Evolutionary conservation across 2,329 filamentous ascomycete species (phyloP).

Genomic region (Aspergillus chevalieri): DNA sequence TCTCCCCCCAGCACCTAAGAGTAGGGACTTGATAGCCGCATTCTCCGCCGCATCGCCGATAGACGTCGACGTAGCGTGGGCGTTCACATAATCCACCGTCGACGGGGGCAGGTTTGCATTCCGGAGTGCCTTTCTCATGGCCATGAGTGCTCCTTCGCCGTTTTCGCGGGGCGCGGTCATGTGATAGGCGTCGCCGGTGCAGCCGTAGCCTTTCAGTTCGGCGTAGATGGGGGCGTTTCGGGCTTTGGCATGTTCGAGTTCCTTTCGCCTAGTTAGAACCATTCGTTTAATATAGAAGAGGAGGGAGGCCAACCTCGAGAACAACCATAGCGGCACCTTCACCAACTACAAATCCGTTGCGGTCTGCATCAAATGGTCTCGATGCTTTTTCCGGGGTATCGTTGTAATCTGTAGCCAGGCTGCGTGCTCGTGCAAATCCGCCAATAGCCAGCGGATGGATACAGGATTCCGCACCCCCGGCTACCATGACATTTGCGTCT

Average conservation of each 20-base stretch:
- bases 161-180: constrained; percentile 85
- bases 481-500: constrained; percentile 91
- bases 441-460: constrained; percentile 91
- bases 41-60: constrained; percentile 88
- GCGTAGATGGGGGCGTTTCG: constrained; percentile 80
- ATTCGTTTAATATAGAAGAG: not conserved
- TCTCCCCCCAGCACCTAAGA: constrained; percentile 67
- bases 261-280: constrained; percentile 37
- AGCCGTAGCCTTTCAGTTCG: constrained; percentile 81
- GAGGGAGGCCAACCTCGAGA: constrained; percentile 55
- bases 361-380: constrained; percentile 74
- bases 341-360: constrained; percentile 83
- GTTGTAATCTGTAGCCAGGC: constrained; percentile 77
- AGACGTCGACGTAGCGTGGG: constrained; percentile 82
- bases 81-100: constrained; percentile 85
- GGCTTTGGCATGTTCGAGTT: constrained; percentile 76
- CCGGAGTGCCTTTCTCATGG: constrained; percentile 78
- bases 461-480: constrained; percentile 91
- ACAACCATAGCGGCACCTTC: constrained; percentile 86
- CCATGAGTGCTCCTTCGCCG: constrained; percentile 71
- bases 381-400: constrained; percentile 64
- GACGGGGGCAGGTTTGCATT: constrained; percentile 63
- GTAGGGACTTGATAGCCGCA: constrained; percentile 67
- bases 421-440: constrained; percentile 82
- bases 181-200: constrained; percentile 84